phyloP scores from a whole-genome alignment of 495 filamentous ascomycete genomes.

The Neurospora pannonica region DNA sequence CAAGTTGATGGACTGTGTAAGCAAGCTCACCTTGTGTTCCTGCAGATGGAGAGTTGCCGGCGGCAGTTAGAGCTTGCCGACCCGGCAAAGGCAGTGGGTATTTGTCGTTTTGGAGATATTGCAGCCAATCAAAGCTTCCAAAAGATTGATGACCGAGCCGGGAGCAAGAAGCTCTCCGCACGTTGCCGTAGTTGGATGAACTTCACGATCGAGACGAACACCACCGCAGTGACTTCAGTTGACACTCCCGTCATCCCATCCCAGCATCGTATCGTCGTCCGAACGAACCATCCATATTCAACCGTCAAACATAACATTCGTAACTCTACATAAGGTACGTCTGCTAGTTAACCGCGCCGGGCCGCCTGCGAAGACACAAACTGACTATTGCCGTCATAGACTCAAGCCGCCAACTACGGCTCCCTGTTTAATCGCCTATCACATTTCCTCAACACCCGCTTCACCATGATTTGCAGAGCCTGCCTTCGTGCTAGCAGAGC shows the following conservation, averaged over 20 bases:
- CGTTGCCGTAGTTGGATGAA: neutral
- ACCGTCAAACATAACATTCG: neutral
- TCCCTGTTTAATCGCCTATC: neutral
- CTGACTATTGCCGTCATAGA: neutral
- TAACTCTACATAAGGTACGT: neutral
- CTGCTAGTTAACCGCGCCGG: neutral
- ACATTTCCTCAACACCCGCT: neutral
- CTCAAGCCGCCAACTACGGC: neutral
- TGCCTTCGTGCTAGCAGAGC: conserved; percentile 13
- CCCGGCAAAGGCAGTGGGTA: neutral
- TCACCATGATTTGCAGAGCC: conserved; percentile 17
- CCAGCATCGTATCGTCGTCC: neutral
- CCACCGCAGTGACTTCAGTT: neutral
- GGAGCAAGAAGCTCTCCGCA: neutral
- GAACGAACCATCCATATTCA: neutral
- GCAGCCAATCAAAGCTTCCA: neutral
- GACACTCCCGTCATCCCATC: neutral
- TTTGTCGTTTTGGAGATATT: neutral
- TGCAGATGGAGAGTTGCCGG: neutral
- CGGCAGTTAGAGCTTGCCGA: neutral
- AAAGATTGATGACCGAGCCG: neutral
- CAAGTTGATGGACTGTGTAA: neutral
- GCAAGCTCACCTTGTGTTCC: neutral
- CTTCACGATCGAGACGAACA: neutral
- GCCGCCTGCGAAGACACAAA: neutral